Evolutionary conservation across 2,329 filamentous ascomycete genomes (phyloP).

Genomic region (Colletotrichum echinochloae): DNA sequence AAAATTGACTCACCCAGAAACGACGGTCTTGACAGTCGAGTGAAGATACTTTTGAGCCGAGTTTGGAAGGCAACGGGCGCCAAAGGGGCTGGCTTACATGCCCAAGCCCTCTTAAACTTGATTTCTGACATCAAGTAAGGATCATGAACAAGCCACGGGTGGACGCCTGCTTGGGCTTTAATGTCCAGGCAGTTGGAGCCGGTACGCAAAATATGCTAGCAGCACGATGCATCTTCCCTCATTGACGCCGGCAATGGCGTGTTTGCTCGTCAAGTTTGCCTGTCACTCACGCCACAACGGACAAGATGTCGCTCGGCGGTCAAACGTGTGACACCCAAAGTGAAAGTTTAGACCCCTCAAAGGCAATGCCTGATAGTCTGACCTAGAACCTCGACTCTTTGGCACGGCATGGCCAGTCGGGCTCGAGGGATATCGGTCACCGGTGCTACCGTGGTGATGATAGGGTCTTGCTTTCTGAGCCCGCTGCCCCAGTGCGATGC

Average conservation of each 20-base stretch:
- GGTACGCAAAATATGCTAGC: not conserved
- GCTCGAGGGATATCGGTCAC: not conserved
- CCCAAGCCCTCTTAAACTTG: not conserved
- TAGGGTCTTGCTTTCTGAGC: not conserved
- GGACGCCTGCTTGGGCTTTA: not conserved
- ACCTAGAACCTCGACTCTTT: not conserved
- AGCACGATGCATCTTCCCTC: not conserved
- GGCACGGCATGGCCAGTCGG: not conserved
- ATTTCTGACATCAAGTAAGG: not conserved
- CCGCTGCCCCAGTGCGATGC: not conserved
- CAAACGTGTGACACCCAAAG: not conserved
- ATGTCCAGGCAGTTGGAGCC: not conserved
- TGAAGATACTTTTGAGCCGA: not conserved
- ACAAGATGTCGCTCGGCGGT: not conserved
- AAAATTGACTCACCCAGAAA: not conserved
- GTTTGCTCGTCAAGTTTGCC: not conserved
- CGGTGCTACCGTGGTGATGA: not conserved
- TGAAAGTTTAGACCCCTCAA: not conserved
- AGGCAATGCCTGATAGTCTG: not conserved
- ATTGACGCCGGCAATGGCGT: not conserved
- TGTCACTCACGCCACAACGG: not conserved
- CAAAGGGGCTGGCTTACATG: not conserved
- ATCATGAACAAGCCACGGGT: not conserved
- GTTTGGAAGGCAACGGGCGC: not conserved
- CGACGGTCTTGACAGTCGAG: not conserved